These are phyloP conservation scores for Nevesoporus exiguus DNA, from an alignment of 768 basidiomycete genomes.

Conservation along the genomic window DNA sequence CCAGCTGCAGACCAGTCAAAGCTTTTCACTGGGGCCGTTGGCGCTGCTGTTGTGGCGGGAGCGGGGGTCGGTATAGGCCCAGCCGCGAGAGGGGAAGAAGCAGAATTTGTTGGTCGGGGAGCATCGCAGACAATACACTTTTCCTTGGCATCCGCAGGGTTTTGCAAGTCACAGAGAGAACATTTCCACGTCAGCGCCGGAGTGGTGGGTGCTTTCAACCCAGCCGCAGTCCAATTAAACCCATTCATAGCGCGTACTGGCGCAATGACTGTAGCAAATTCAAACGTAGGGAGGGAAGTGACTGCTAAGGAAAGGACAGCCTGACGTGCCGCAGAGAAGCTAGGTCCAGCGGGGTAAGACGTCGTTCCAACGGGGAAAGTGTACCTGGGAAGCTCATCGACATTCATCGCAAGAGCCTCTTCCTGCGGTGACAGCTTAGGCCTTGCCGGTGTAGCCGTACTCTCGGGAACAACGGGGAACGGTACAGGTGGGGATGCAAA, in stretches of 20 bases:
- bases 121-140: constrained; percentile 48
- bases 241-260: constrained; percentile 30
- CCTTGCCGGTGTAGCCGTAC: constrained; percentile 12
- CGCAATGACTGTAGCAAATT: constrained; percentile 27
- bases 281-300: constrained; percentile 45
- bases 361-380: constrained; percentile 22
- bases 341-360: constrained; percentile 18
- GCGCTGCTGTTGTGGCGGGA: neutral
- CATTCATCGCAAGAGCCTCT: constrained; percentile 26
- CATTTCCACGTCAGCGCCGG: constrained; percentile 51
- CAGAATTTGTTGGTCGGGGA: constrained; percentile 25
- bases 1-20: constrained; percentile 43
- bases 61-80: neutral
- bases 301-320: constrained; percentile 39
- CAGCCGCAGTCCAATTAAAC: constrained; percentile 65
- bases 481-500: constrained; percentile 30
- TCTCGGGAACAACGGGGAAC: neutral
- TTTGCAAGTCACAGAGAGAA: constrained; percentile 44
- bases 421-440: constrained; percentile 28
- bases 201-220: constrained; percentile 44
- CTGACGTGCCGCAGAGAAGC: constrained; percentile 25
- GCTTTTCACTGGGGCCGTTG: constrained; percentile 10
- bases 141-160: constrained; percentile 35
- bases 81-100: constrained; percentile 10
- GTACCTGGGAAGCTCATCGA: constrained; percentile 36